Base-by-base conservation (phyloP, 352 stramenopile species). In the Phytophthora podocarpi region DNA sequence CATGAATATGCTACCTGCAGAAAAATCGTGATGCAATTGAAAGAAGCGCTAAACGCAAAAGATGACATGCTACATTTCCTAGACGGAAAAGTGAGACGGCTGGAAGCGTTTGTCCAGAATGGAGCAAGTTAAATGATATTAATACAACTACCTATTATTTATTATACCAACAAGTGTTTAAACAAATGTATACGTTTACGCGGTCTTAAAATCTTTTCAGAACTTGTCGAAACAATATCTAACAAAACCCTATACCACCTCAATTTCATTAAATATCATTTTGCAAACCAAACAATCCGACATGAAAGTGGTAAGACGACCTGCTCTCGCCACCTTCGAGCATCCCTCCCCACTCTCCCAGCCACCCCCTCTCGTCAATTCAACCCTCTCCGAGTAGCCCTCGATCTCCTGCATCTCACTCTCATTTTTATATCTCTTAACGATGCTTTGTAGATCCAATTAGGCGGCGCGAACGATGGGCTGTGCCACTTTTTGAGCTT, bases 401-500 rank as follows among this genome's bases (percentile, higher is more conserved):
- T 64, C 5, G 6, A 21, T 41, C 10, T 62, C 10, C 16, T 62
- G 3, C 41, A 57, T 26, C 63, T 72, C 35, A 73, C 47, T 27
- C 11, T 45, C 20, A 3, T 59, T 51, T 63, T 62, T 61, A 47
- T 64, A 34, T 40, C 15, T 42, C 31, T 20, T 5, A 31, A 36
- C 35, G 20, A 47, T 55, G 16, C 26, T 40, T 8, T 63, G 4
- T 36, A 95, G 87, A 93, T 95, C 45, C 85, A 89, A 47, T 62
- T 95, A 55, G 84, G 83, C 21, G 72, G 63, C 41, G 78, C 80
- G 3, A 86, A 90, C 45, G 78, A 90, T 60, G 81, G 74, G 27
- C 68, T 92, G 1, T 93, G 84, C 57, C 81, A 91, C 46, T 96
- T 96, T 64, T 51, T 94, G 37, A 87, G 79, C 56, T 73, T 94